Evolutionary conservation across 139 green algal species (phyloP).

Genomic region (Tetradesmus obliquus): DNA sequence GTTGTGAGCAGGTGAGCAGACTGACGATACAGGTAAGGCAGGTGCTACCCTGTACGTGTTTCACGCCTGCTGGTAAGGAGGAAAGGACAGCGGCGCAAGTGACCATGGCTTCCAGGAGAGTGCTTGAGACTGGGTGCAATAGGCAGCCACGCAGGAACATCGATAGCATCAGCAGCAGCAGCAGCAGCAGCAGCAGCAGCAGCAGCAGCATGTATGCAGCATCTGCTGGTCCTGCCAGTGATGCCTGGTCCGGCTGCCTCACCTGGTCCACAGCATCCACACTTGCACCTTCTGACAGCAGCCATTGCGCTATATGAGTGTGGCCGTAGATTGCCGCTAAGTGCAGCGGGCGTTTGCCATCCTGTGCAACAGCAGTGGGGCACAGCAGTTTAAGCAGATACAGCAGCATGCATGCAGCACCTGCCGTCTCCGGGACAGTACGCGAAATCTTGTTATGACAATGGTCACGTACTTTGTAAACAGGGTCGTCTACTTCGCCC

Average conservation of each 20-base stretch:
- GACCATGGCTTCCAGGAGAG: too few species aligned
- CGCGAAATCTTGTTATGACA: not conserved
- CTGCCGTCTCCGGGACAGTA: not conserved
- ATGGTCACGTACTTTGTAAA: not conserved
- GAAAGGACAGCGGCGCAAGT: too few species aligned
- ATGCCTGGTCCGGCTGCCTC: not conserved
- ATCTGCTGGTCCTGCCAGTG: not conserved
- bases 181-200: not conserved
- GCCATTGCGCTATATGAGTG: slow-evolving; percentile 4
- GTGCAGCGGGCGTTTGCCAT: slow-evolving; percentile 37
- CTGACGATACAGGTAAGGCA: too few species aligned
- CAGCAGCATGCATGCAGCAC: not conserved
- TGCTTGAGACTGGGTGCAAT: too few species aligned
- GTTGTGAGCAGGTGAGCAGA: too few species aligned
- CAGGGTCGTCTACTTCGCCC: not conserved
- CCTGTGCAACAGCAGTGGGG: not conserved
- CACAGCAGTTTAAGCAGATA: not conserved
- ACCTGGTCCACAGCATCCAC: slow-evolving; percentile 32
- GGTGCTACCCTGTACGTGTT: too few species aligned
- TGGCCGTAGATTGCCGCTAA: slow-evolving; percentile 30
- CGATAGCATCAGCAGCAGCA: not conserved
- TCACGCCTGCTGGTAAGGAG: too few species aligned
- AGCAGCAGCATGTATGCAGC: not conserved
- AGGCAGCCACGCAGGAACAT: not conserved
- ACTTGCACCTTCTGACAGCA: slow-evolving; percentile 17